A percentile compares a stretch with the other conserved stretches of the same genome.
phyloP scores from a whole-genome alignment of 2,329 filamentous ascomycete species.

The Talaromyces sp. region DNA sequence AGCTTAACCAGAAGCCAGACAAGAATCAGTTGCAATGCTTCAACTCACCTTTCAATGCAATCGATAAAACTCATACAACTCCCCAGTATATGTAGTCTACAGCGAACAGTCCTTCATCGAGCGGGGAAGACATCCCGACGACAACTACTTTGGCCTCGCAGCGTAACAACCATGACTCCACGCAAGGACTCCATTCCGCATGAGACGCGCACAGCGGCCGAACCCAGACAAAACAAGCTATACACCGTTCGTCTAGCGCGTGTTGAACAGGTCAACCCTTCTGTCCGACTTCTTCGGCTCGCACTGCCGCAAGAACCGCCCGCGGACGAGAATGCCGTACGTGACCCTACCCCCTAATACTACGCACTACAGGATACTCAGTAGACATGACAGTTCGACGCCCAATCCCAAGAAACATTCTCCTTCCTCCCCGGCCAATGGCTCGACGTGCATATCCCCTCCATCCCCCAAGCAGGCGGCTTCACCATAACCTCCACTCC shows the following conservation, averaged over 20 bases:
- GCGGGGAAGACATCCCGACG: background rate
- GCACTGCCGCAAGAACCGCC: slow-evolving; percentile 50
- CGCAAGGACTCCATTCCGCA: slow-evolving; percentile 52
- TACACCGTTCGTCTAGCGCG: slow-evolving; percentile 61
- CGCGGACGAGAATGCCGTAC: slow-evolving; percentile 40
- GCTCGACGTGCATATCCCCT: slow-evolving; percentile 78
- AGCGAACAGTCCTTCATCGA: background rate
- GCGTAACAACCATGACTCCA: slow-evolving; percentile 17
- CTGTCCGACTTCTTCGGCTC: slow-evolving; percentile 67
- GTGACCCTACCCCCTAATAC: too few species aligned
- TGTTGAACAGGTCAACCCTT: slow-evolving; percentile 65
- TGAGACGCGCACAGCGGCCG: slow-evolving; percentile 68
- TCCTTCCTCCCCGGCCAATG: slow-evolving; percentile 83
- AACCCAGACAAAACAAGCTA: slow-evolving; percentile 67
- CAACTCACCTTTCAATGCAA: background rate
- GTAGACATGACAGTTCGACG: slow-evolving; percentile 4
- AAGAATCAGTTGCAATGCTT: background rate
- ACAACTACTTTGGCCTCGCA: slow-evolving; percentile 14
- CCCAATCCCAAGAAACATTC: slow-evolving; percentile 30
- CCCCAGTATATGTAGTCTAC: background rate
- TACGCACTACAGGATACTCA: too few species aligned
- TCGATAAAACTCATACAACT: background rate
- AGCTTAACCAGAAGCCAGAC: background rate
- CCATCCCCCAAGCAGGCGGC: slow-evolving; percentile 68
- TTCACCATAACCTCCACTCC: slow-evolving; percentile 85